phyloP scores from a whole-genome alignment of 2,329 filamentous ascomycete species.

The Grosmannia serpens region DNA sequence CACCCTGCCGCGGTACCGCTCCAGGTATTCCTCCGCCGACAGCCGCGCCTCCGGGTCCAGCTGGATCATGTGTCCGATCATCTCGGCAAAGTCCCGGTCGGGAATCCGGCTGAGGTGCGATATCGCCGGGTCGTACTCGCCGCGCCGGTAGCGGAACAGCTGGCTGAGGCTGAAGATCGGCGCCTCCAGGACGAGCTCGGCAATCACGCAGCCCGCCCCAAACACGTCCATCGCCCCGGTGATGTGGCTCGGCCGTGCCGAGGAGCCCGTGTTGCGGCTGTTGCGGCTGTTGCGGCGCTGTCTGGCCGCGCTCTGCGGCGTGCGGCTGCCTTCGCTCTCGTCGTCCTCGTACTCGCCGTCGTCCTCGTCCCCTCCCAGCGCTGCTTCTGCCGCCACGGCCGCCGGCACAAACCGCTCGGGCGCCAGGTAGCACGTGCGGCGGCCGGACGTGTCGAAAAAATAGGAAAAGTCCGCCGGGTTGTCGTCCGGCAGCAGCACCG shows the following conservation, averaged over 20 bases:
- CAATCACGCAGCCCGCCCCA: slow-evolving; percentile 91
- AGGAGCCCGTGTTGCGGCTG: neutral
- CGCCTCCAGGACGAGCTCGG: slow-evolving; percentile 86
- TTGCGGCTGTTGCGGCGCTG: neutral
- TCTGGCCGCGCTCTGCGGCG: neutral
- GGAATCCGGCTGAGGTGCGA: slow-evolving; percentile 76
- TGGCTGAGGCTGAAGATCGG: slow-evolving; percentile 98
- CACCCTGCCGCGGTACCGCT: slow-evolving; percentile 82
- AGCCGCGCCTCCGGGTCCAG: slow-evolving; percentile 85
- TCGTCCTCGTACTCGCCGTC: slow-evolving; percentile 1
- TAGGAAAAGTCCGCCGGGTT: slow-evolving; percentile 97
- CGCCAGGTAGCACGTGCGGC: slow-evolving; percentile 87
- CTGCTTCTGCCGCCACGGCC: slow-evolving; percentile 37
- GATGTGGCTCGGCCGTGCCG: slow-evolving; percentile 19
- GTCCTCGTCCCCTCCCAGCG: slow-evolving; percentile 36
- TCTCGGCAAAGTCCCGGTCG: slow-evolving; percentile 73
- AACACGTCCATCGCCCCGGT: slow-evolving; percentile 98
- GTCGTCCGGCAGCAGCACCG: slow-evolving; percentile 84
- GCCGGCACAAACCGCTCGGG: slow-evolving; percentile 79
- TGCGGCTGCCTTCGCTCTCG: neutral
- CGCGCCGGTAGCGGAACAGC: slow-evolving; percentile 84
- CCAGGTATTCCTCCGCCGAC: slow-evolving; percentile 85
- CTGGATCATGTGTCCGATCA: slow-evolving; percentile 94
- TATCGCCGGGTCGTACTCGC: slow-evolving; percentile 81
- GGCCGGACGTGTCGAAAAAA: slow-evolving; percentile 88